Percentiles rank a stretch among this genome's conserved stretches.
phyloP scores from a whole-genome alignment of 139 green algal species.

The Mychonastes homosphaera region DNA sequence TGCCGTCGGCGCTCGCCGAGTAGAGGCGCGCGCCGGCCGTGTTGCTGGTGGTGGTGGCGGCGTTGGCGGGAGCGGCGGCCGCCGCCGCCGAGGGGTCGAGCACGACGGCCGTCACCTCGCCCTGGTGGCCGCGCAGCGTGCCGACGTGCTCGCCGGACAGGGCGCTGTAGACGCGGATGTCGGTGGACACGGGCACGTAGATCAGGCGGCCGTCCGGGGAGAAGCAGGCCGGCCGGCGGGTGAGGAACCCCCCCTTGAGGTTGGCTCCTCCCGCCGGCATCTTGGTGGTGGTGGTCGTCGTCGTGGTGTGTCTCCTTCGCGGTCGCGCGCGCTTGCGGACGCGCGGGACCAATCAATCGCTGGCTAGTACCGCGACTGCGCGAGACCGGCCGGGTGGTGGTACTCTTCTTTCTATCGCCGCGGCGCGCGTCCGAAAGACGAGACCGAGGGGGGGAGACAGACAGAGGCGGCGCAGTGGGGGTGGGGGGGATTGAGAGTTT shows the following conservation, averaged over 20 bases:
- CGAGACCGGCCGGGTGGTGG: too few species aligned
- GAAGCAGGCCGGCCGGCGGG: conserved; percentile 15
- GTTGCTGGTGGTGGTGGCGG: not conserved
- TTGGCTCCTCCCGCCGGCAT: too few species aligned
- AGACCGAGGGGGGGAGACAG: too few species aligned
- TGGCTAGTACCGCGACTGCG: too few species aligned
- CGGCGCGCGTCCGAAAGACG: too few species aligned
- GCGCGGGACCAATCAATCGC: too few species aligned
- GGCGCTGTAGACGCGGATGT: conserved; percentile 37
- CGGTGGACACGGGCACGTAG: conserved; percentile 20
- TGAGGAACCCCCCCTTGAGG: conserved; percentile 15
- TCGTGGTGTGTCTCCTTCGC: too few species aligned
- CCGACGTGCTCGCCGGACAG: conserved; percentile 27
- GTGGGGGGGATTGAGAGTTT: too few species aligned
- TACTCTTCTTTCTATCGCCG: too few species aligned
- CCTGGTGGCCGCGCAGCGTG: conserved; percentile 26
- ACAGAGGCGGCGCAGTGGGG: too few species aligned
- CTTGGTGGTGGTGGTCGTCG: too few species aligned
- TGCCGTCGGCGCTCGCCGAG: conserved; percentile 77
- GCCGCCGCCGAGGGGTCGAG: conserved; percentile 18
- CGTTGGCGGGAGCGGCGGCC: not conserved
- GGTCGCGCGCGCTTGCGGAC: too few species aligned
- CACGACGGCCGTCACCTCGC: conserved; percentile 32
- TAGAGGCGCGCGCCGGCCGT: not conserved
- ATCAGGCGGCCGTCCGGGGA: conserved; percentile 34